Base-by-base conservation (phyloP, 768 basidiomycete genomes). In the Leccinellum luteum region DNA sequence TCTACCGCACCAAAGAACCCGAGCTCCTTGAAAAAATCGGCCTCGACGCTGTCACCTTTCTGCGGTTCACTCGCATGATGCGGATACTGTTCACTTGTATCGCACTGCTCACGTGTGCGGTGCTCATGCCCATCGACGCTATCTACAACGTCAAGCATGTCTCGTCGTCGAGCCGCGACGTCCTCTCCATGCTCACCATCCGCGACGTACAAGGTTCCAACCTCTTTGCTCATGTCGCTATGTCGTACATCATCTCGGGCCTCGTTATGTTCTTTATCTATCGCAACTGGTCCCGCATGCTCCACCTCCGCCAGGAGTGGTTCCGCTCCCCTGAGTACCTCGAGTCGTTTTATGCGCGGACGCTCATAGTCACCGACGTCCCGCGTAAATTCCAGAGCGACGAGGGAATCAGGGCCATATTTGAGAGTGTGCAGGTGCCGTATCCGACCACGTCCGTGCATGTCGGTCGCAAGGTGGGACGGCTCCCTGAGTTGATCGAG, bases 361-460 rank as follows among this genome's bases (percentile, higher is more conserved):
- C 96, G 0, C 81, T 99, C 53, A 85, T 92, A 70, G 81, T 95
- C 60, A 84, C 81, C 19, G 81, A 82, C 59, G 90, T 98, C 8
- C 85, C 87, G 21, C 91, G 85, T 76, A 87, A 87, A 67, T 77
- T 80, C 60, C 90, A 95, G 69, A 86, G 83, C 9, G 97, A 99
- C 71, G 84, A 90, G 62, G 96, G 94, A 17, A 78, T 99, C 57
- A 80, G 78, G 19, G 78, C 79, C 4, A 83, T 95, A 52, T 92
- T 96, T 69, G 84, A 89, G 62, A 77, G 78, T 10, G 76, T 89
- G 14, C 81, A 84, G 55, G 83, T 94, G 7, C 94, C 94, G 14
- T 95, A 96, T 71, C 93, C 93, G 1, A 94, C 94, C 0, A 93
- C 92, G 2, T 87, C 90, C 23, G 93, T 95, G 6, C 92, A 94